phyloP scores from a whole-genome alignment of 805 yeast species.

The Grigorovia yakushimaensis region DNA sequence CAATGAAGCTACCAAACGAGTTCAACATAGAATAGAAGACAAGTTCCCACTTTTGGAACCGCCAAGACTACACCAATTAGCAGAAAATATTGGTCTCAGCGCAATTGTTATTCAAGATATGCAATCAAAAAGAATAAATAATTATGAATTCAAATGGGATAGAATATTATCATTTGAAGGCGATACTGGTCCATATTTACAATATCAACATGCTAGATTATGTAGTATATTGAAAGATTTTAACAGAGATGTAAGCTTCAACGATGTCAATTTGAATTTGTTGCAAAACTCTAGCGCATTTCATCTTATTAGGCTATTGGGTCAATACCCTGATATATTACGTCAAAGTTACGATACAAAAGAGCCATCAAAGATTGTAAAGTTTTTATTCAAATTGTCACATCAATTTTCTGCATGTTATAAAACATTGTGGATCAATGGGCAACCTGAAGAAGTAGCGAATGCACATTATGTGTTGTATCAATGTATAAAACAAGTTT shows the following conservation, averaged over 20 bases:
- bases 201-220: slow-evolving; percentile 95
- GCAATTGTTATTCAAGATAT: slow-evolving; percentile 99
- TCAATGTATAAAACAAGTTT: slow-evolving; percentile 79
- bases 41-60: slow-evolving; percentile 78
- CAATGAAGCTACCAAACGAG: slow-evolving; percentile 84
- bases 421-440: slow-evolving; percentile 93
- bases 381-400: slow-evolving; percentile 83
- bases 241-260: slow-evolving; percentile 31
- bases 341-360: slow-evolving; percentile 71
- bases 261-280: slow-evolving; percentile 46
- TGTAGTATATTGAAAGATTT: slow-evolving; percentile 68
- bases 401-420: slow-evolving; percentile 95
- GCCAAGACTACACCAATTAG: slow-evolving; percentile 74
- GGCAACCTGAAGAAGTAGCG: slow-evolving; percentile 81
- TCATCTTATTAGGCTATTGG: slow-evolving; percentile 62
- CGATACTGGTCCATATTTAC: slow-evolving; percentile 98
- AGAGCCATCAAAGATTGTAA: slow-evolving; percentile 91
- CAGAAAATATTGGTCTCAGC: slow-evolving; percentile 90
- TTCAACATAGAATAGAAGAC: slow-evolving; percentile 94
- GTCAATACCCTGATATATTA: slow-evolving; percentile 86
- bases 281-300: slow-evolving; percentile 64
- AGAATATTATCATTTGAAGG: slow-evolving; percentile 98
- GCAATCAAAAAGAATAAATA: slow-evolving; percentile 94
- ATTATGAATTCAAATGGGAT: slow-evolving; percentile 94
- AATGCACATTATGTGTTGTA: slow-evolving; percentile 87